phyloP scores from a whole-genome alignment of 2,329 filamentous ascomycete genomes.

The Mollisiaceae sp. region DNA sequence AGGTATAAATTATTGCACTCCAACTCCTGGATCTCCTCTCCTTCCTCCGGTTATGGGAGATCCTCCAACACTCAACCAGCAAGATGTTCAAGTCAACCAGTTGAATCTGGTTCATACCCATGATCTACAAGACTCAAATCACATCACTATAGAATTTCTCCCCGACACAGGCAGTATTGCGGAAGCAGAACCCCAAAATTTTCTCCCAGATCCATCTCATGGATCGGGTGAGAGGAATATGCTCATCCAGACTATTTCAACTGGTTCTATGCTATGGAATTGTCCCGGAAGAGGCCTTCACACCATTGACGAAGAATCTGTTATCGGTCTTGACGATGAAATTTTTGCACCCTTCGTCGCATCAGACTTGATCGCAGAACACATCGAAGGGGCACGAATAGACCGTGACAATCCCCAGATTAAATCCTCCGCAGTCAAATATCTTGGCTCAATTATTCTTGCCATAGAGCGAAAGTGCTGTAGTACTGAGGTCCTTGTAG shows the following conservation, averaged over 20 bases:
- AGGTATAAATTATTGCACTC: conserved; percentile 6
- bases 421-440: neutral
- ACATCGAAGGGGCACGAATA: conserved; percentile 6
- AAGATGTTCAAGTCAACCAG: no score
- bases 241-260: conserved; percentile 4
- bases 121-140: no score
- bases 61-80: no score
- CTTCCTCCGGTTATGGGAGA: neutral
- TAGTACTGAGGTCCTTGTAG: neutral
- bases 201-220: neutral
- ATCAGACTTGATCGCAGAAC: conserved; percentile 1
- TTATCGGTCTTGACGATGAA: neutral
- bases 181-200: neutral
- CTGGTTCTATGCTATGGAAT: conserved; percentile 1
- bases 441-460: conserved; percentile 4
- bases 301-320: conserved; percentile 8
- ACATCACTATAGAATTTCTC: no score
- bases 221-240: neutral
- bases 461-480: conserved; percentile 2
- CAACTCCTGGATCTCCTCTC: neutral
- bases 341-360: neutral
- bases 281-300: conserved; percentile 8
- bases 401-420: neutral
- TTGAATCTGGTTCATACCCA: no score
- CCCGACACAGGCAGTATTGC: no score